These are phyloP conservation scores for Protostelium mycophagum DNA, from an alignment of 78 protist genomes.

Conservation along the genomic window DNA sequence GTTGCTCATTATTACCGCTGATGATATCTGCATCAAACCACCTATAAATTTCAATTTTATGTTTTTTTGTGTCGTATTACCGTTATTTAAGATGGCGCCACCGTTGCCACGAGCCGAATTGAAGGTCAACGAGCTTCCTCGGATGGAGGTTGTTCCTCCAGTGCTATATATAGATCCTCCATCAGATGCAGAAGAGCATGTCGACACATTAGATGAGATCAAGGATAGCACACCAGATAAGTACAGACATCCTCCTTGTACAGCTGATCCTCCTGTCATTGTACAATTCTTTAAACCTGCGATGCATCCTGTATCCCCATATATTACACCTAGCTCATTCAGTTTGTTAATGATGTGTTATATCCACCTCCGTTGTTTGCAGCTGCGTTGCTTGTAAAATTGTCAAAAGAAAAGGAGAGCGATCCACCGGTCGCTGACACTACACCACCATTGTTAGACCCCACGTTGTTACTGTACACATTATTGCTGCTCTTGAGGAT, in stretches of 20 bases:
- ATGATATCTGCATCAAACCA: not conserved
- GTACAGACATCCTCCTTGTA: not conserved
- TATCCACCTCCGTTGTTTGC: not conserved
- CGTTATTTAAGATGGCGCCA: not conserved
- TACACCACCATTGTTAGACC: not conserved
- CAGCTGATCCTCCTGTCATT: not conserved
- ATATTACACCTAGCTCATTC: not conserved
- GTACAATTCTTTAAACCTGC: not conserved
- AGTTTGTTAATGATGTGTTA: not conserved
- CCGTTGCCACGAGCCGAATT: not conserved
- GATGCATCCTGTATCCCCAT: not conserved
- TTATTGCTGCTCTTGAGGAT: not conserved
- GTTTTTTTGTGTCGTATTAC: not conserved
- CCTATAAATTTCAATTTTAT: not conserved
- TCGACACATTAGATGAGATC: not conserved
- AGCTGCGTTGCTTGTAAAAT: not conserved
- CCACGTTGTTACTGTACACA: not conserved
- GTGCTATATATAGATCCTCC: not conserved
- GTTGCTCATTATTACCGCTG: not conserved
- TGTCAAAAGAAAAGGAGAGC: not conserved
- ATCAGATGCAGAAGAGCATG: not conserved
- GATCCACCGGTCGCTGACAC: not conserved
- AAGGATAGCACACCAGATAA: not conserved
- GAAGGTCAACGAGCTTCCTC: not conserved
- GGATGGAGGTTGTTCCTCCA: not conserved